Base-by-base conservation (phyloP, 2,329 filamentous ascomycete genomes). In the Clonostachys byssicola region DNA sequence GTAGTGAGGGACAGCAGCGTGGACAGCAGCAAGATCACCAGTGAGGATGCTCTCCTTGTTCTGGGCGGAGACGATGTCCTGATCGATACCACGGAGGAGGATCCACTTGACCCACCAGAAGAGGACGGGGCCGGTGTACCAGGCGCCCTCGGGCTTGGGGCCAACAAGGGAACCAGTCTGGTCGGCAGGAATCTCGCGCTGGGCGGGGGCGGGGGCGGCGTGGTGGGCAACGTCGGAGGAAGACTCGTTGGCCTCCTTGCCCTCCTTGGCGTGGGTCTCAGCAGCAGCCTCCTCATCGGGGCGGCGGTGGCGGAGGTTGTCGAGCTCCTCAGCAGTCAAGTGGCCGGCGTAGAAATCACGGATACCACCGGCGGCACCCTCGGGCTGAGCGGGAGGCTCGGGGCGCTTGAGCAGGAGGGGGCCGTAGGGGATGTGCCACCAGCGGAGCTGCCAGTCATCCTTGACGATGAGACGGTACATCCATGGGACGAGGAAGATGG, bases 401-500 rank as follows among this genome's bases (percentile, higher is more conserved):
- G 63, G 57, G 14, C 72, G 67, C 20, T 55, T 59, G 12, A 75
- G 65, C 1, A 79, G 66, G 34, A 72, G 59, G 12, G 73, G 75
- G 0, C 78, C 78, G 12, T 68, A 61, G 52, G 73, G 63, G 34
- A 73, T 56, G 45, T 79, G 65, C 54, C 71, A 77, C 62, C 68
- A 69, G 48, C 67, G 72, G 7, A 81, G 56, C 14, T 70, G 68
- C 68, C 73, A 77, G 54, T 81, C 78, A 39, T 77, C 70, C 43
- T 67, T 62, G 51, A 78, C 61, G 16, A 80, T 69, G 23, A 71
- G 68, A 34, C 71, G 67, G 60, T 77, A 71, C 30, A 80, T 61
- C 50, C 70, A 81, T 2, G 78, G 77, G 6, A 81, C 62, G 49
- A 81, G 63, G 55, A 81, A 80, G 41, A 72, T 48, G 43, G 59